Base-by-base conservation (phyloP, 495 filamentous ascomycete genomes). In the Xylaria grammica region DNA sequence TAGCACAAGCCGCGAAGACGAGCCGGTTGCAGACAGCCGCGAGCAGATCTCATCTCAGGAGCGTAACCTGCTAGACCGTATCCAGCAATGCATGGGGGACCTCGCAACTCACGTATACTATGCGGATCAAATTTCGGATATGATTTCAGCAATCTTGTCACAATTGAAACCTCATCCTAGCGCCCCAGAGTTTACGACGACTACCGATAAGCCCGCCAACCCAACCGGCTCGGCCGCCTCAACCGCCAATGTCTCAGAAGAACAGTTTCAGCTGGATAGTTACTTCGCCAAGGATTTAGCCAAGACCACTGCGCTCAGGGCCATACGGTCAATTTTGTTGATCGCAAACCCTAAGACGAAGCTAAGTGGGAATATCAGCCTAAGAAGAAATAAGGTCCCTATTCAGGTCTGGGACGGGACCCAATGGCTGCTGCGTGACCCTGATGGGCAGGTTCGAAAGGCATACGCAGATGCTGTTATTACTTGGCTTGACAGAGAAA, bases 21-120 rank as follows among this genome's bases (percentile, higher is more conserved):
- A 66, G 19, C 58, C 74, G 45, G 74, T 66, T 32, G 50, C 65
- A 36, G 73, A 69, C 22, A 54, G 48, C 30, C 62, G 55, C 50
- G 68, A 69, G 34, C 65, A 71, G 27, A 45, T 67, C 19, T 63
- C 69, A 8, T 69, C 68, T 5, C 74, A 79, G 46, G 74, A 80
- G 20, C 77, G 82, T 53, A 79, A 86, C 57, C 78, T 96, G 15
- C 81, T 94, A 42, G 72, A 77, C 20, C 84, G 86, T 19, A 78
- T 97, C 6, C 88, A 92, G 67, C 82, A 85, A 64, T 93, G 88
- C 74, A 93, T 96, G 62, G 91, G 90, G 8, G 84, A 91, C 72
- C 81, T 97, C n/a, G 92, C 91, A 1, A 96, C 91, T 0, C 94
- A 97, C 72, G 87, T 94, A 15, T 97, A 97, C 75, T 97, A 97